Evolutionary conservation across 352 stramenopile genomes (phyloP).

Genomic region (Globisporangium lucens): DNA sequence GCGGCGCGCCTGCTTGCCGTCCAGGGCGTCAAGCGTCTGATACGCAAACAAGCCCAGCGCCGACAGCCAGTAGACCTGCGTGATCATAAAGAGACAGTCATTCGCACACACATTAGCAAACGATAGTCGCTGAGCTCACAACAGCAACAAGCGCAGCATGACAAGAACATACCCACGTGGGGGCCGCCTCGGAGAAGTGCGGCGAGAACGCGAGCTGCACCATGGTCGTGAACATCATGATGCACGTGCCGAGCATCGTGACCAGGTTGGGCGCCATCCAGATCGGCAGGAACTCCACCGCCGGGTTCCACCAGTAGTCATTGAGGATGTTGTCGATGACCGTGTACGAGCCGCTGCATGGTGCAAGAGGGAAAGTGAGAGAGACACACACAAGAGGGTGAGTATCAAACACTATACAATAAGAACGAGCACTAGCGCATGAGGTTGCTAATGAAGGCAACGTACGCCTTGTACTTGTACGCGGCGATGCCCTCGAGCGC

Average conservation of each 20-base stretch:
- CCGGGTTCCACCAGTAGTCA: constrained; percentile 80
- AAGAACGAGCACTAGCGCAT: background rate
- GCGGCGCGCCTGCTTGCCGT: constrained; percentile 97
- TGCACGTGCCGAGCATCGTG: constrained; percentile 82
- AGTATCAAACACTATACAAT: background rate
- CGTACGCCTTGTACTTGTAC: constrained; percentile 89
- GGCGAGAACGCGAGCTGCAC: constrained; percentile 77
- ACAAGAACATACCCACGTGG: constrained; percentile 37
- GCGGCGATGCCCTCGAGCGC: constrained; percentile 79
- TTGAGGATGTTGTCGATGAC: constrained; percentile 87
- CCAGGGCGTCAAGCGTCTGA: constrained; percentile 98
- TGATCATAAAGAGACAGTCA: background rate
- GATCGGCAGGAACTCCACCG: constrained; percentile 73
- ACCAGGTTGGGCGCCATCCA: constrained; percentile 92
- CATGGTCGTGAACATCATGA: constrained; percentile 75
- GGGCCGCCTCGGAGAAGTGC: constrained; percentile 59
- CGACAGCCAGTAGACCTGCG: constrained; percentile 60
- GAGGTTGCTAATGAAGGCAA: constrained; percentile 11
- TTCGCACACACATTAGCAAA: background rate
- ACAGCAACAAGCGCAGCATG: background rate
- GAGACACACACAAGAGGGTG: background rate
- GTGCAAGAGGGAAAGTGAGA: constrained; percentile 5
- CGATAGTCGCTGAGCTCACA: background rate
- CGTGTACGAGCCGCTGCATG: constrained; percentile 77
- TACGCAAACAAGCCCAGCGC: constrained; percentile 90